Base-by-base conservation (phyloP, 1,284 basidiomycete species). In the Neonothopanus nambi region DNA sequence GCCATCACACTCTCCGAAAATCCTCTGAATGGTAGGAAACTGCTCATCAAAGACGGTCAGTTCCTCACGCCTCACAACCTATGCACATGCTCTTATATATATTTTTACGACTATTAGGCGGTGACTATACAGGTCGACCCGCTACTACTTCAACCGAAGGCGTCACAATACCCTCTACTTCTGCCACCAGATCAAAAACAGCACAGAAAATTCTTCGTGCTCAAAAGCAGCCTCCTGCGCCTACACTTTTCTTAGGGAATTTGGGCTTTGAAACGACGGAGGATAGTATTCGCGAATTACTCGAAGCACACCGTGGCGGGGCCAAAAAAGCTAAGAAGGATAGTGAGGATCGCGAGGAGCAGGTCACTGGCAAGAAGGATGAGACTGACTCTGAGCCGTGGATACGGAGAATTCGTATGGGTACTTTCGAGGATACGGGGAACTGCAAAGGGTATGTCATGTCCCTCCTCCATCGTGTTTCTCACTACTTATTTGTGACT, bases 381-480 rank as follows among this genome's bases (percentile, higher is more conserved):
- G 54, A 59, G 37, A 67, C 61, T 35, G 60, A 65, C 17, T 69
- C 72, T 41, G 79, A 81, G 57, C 69, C 70, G 48, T 95, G 93
- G 69, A 85, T 98, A 71, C 82, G 91, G 57, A 95, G 95, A 67
- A 78, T 98, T 24, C 85, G 96, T 3, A 80, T 99, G 79, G 95
- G 93, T 1, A 95, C 94, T 15, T 99, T 99, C 61, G 93, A 98
- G 68, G 96, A 98, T 68, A 90, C 83, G 51, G 94, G 94, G 5
- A 77, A 87, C 57, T 98, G 96, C 72, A 99, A 98, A 80, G 96
- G 96, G 91, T 97, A 66, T 80, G 70, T 21, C 37, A 26, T 42
- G 41, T 41, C 1, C 7, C 46, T 38, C 39, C 42, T 28, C 47
- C 17, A 20, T 38, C 21, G 8, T 17, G 37, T 33, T 28, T 24